Percentiles rank a stretch among this genome's conserved stretches.
These are phyloP conservation scores for Trypethelium eluteriae DNA, from an alignment of 495 filamentous ascomycete genomes.

Conservation along the genomic window DNA sequence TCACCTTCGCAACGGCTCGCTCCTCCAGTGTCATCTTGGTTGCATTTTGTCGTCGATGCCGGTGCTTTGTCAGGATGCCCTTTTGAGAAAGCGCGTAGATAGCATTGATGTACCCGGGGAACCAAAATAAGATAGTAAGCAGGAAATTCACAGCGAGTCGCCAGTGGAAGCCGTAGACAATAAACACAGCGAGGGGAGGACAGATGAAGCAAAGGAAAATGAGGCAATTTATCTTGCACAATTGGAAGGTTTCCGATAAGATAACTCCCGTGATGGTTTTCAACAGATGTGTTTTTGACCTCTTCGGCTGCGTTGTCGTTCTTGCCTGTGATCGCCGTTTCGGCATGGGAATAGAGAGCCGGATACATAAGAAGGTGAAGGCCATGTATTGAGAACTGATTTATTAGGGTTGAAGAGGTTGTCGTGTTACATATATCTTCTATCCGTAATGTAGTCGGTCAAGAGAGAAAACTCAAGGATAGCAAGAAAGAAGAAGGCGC, in stretches of 20 bases:
- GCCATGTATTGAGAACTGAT: not conserved
- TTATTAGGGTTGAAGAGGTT: not conserved
- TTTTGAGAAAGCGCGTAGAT: constrained; percentile 7
- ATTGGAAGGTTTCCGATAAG: not conserved
- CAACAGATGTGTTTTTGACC: not conserved
- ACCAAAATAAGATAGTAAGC: not conserved
- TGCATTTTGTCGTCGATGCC: constrained; percentile 4
- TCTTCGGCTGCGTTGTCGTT: not conserved
- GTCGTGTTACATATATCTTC: not conserved
- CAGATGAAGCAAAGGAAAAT: not conserved
- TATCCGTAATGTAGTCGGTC: not conserved
- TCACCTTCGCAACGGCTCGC: not conserved
- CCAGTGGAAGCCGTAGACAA: constrained; percentile 1
- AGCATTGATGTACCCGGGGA: not conserved
- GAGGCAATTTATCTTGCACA: not conserved
- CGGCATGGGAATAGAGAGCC: not conserved
- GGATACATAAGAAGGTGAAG: not conserved
- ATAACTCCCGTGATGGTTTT: not conserved
- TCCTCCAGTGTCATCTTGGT: not conserved
- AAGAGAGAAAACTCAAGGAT: not conserved
- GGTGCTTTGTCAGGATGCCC: not conserved
- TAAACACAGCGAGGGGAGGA: not conserved
- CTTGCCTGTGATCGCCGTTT: not conserved
- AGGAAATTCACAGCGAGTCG: not conserved
- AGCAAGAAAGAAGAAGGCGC: not conserved